Evolutionary conservation across 495 filamentous ascomycete species (phyloP), one percentile per base, ranked within the genome.

Genomic region (Margaritispora aquatica): DNA sequence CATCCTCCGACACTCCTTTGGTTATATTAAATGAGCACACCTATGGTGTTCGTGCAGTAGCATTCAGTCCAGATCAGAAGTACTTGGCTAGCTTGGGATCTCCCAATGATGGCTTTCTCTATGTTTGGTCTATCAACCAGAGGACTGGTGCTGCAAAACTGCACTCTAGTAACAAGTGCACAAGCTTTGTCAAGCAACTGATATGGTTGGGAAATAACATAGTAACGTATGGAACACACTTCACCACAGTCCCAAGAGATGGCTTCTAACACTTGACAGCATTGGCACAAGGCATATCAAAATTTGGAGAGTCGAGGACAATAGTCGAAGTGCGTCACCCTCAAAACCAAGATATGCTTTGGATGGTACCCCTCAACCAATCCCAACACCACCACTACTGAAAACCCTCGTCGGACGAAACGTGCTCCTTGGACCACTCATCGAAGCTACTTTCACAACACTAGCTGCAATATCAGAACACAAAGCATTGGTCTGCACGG

Each of bases 141-240:
- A 86, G 86, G 49, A 94, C 82, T n/a, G 94, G 93, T 8, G 78
- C 84, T n/a, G 88, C 90, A 21, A 90, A 78, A 66, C 75, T 98
- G 41, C 89, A 95, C 70, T 90, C 92, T 29, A 93, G 89, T 66
- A 97, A 96, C 68, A 92, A 94, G 70, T 97, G 94, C 73, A 97
- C 91, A 24, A 86, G 88, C 19, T 83, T 81, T 47, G 77, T 96
- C 64, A 87, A 84, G 38, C 83, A 85, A 26, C 93, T 96, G 79
- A 84, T 88, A 54, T 98, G 94, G 93, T 81, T 96, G 70, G 19
- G 66, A 20, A 68, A 53, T 24, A 63, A 55, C 34, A 79, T 92
- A 47, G 74, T 92, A 21, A 90, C 86, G 75, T 84, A 73, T 52
- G 80, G 77, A 27, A 47, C 54, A 31, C 17, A 3, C 3, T 17